Evolutionary conservation across 495 filamentous ascomycete species (phyloP).

Genomic region (Penicillium desertorum): DNA sequence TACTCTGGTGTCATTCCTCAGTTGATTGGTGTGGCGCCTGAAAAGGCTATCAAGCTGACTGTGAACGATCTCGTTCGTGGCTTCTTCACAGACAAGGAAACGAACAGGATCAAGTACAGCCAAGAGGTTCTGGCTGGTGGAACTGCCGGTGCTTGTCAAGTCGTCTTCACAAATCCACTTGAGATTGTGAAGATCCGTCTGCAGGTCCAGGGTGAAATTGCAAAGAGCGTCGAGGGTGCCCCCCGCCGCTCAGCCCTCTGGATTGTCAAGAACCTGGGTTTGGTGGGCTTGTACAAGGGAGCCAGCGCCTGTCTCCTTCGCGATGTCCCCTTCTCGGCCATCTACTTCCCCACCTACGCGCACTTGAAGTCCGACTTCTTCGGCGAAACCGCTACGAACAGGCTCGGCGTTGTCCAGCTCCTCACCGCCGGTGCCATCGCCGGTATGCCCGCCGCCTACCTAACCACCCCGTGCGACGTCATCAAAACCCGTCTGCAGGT

Average conservation of each 20-base stretch:
- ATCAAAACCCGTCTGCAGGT: conserved; percentile 99
- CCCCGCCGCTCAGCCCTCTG: conserved; percentile 90
- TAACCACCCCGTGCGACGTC: conserved; percentile 96
- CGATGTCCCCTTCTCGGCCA: conserved; percentile 95
- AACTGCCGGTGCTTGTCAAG: conserved; percentile 89
- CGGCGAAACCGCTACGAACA: conserved; percentile 84
- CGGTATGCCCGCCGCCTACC: conserved; percentile 97
- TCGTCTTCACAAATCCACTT: conserved; percentile 95
- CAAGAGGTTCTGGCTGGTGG: conserved; percentile 87
- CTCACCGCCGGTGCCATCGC: conserved; percentile 94
- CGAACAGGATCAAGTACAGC: conserved; percentile 66
- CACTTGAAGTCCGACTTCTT: conserved; percentile 93
- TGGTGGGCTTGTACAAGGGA: conserved; percentile 96
- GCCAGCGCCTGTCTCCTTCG: conserved; percentile 94
- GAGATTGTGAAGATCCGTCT: conserved; percentile 99
- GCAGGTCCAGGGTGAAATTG: conserved; percentile 94
- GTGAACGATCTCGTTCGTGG: conserved; percentile 91
- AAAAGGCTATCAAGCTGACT: conserved; percentile 98
- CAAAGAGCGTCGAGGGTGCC: conserved; percentile 79
- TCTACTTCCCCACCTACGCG: conserved; percentile 96
- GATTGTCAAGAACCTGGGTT: conserved; percentile 93
- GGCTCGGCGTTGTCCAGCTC: conserved; percentile 88
- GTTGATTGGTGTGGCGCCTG: conserved; percentile 92
- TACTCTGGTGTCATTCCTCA: conserved; percentile 96
- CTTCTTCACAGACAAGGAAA: conserved; percentile 71